phyloP scores from a whole-genome alignment of 805 yeast species.

The Barnettozyma pratensis region DNA sequence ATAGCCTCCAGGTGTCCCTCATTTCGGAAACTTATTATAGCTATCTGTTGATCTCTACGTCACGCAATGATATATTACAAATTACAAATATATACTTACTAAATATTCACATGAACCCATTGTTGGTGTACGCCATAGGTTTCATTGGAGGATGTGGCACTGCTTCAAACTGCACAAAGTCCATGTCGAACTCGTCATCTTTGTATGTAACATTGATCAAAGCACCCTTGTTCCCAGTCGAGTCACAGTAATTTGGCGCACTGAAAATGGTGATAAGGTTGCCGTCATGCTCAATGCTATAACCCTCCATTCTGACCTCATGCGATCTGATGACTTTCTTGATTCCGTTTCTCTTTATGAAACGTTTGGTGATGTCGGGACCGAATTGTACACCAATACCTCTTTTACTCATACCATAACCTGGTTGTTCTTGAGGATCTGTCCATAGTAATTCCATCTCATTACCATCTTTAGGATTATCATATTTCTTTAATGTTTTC shows the following conservation, averaged over 20 bases:
- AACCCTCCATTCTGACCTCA: slow-evolving; percentile 92
- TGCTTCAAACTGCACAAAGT: slow-evolving; percentile 63
- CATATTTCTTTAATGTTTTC: slow-evolving; percentile 65
- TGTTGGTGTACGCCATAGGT: slow-evolving; percentile 86
- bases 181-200: slow-evolving; percentile 33
- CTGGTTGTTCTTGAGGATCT: slow-evolving; percentile 79
- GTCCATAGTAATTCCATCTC: slow-evolving; percentile 98
- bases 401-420: slow-evolving; percentile 84
- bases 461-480: slow-evolving; percentile 86
- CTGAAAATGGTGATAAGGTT: slow-evolving; percentile 89
- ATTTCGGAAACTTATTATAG: too few species aligned
- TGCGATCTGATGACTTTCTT: slow-evolving; percentile 88
- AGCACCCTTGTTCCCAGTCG: slow-evolving; percentile 88
- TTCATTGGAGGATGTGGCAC: slow-evolving; percentile 86
- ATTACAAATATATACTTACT: background rate
- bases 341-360: slow-evolving; percentile 66
- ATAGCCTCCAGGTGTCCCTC: too few species aligned
- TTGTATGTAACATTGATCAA: slow-evolving; percentile 61
- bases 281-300: slow-evolving; percentile 82
- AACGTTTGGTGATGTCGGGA: slow-evolving; percentile 82
- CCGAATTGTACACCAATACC: slow-evolving; percentile 97
- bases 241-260: slow-evolving; percentile 97
- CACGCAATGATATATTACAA: background rate
- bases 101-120: slow-evolving; percentile 10
- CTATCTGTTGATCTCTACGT: too few species aligned